Evolutionary conservation across 805 yeast genomes (phyloP).

Genomic region (Scheffersomyces ergatensis): DNA sequence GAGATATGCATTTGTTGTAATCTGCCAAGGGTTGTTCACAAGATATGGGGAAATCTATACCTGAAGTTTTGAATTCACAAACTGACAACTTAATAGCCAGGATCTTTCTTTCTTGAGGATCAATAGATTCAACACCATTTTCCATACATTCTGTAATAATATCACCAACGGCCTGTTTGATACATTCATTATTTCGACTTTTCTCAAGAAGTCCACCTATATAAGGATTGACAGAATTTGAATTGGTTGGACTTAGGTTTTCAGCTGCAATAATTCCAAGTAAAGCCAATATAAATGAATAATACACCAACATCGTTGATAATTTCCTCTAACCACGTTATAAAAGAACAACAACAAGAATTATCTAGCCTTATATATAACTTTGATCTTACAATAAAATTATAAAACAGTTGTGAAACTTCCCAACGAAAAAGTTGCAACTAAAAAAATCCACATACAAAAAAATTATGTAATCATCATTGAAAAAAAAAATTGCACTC

Average conservation of each 20-base stretch:
- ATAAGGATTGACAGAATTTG: too few relatives aligned
- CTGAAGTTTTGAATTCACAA: constrained; percentile 54
- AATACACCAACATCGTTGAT: too few relatives aligned
- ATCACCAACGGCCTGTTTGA: constrained; percentile 32
- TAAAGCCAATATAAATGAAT: too few relatives aligned
- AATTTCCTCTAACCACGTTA: too few relatives aligned
- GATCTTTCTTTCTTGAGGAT: constrained; percentile 27
- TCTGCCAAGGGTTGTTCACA: constrained; percentile 16
- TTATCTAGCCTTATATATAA: too few relatives aligned
- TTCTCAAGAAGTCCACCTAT: constrained; percentile 1
- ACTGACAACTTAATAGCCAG: constrained; percentile 49
- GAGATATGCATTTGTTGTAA: constrained; percentile 35
- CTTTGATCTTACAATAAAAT: too few relatives aligned
- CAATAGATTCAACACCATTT: constrained; percentile 37
- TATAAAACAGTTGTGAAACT: background rate
- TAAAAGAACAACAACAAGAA: too few relatives aligned
- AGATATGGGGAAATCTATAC: constrained; percentile 29
- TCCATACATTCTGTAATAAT: constrained; percentile 41
- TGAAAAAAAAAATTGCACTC: too few relatives aligned
- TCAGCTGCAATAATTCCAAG: too few relatives aligned
- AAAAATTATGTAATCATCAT: too few relatives aligned
- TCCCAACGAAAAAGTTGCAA: background rate
- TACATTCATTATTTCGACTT: constrained; percentile 4
- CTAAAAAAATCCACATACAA: too few relatives aligned
- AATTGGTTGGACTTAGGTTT: too few relatives aligned